phyloP scores from a whole-genome alignment of 1,284 basidiomycete genomes.

The Puccinia coronata region DNA sequence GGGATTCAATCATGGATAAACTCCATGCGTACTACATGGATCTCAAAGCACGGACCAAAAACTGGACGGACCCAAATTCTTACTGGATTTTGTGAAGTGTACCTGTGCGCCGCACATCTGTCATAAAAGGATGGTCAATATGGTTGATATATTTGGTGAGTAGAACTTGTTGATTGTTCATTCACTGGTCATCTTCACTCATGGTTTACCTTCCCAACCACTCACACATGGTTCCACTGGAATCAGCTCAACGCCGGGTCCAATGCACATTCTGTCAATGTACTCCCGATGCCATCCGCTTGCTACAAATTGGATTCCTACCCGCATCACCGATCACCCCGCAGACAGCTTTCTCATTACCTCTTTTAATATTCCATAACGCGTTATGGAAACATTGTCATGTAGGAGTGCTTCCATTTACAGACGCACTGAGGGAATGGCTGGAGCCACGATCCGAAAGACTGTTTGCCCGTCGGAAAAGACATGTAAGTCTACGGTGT shows the following conservation, averaged over 20 bases:
- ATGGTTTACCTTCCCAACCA: too few species aligned
- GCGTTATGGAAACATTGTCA: background rate
- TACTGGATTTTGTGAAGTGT: background rate
- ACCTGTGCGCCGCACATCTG: background rate
- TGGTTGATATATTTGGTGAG: background rate
- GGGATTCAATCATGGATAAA: too few species aligned
- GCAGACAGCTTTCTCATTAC: too few species aligned
- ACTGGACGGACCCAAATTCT: background rate
- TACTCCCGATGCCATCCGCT: background rate
- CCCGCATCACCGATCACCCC: too few species aligned
- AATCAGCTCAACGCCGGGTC: background rate
- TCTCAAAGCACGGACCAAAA: background rate
- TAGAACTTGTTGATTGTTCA: background rate
- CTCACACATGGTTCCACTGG: too few species aligned
- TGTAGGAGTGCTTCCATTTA: background rate
- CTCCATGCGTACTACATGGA: too few species aligned
- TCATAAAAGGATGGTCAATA: background rate
- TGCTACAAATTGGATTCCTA: too few species aligned
- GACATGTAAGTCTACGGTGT: background rate
- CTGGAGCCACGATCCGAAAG: too few species aligned
- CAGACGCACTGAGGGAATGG: background rate
- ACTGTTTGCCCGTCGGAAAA: background rate
- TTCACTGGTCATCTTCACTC: background rate
- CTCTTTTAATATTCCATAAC: constrained; percentile 4
- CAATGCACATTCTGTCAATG: background rate